Percentiles rank a stretch among this genome's conserved stretches.
phyloP scores from a whole-genome alignment of 2,329 filamentous ascomycete species.

The Hypoxylon sp. region DNA sequence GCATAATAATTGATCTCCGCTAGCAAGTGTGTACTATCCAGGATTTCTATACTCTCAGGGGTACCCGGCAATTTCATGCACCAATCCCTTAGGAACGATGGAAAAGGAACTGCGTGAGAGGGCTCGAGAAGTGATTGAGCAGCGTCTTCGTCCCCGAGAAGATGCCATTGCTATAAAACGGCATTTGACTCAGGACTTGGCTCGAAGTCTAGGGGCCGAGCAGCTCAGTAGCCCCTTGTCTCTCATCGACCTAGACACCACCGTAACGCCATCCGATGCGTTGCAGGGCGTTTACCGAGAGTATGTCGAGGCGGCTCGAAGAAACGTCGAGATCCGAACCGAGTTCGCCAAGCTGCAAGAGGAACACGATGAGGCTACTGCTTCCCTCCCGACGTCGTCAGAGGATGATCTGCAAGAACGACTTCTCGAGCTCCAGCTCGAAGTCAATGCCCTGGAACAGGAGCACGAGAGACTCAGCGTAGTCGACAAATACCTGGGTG shows the following conservation, averaged over 20 bases:
- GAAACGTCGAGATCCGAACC: conserved; percentile 59
- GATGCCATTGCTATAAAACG: conserved; percentile 65
- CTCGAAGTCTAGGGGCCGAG: conserved; percentile 55
- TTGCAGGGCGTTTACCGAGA: conserved; percentile 59
- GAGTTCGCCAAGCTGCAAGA: conserved; percentile 54
- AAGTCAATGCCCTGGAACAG: conserved; percentile 59
- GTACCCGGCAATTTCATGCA: background rate
- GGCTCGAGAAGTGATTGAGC: conserved; percentile 56
- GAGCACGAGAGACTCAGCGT: conserved; percentile 60
- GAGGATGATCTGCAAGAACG: conserved; percentile 37
- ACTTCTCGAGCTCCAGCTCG: conserved; percentile 59
- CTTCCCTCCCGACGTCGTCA: conserved; percentile 32
- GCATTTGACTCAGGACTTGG: conserved; percentile 62
- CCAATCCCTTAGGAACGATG: conserved; percentile 26
- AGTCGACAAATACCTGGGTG: conserved; percentile 60
- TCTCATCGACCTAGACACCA: conserved; percentile 53
- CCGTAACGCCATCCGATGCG: conserved; percentile 48
- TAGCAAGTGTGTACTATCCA: background rate
- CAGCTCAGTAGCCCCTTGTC: conserved; percentile 56
- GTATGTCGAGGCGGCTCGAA: conserved; percentile 62
- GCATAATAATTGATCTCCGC: background rate
- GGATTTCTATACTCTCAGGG: too few species aligned
- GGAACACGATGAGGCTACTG: conserved; percentile 36
- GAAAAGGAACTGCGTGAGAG: conserved; percentile 44
- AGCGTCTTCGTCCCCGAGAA: conserved; percentile 64